These are phyloP conservation scores for Sporothrix sp. DNA, from an alignment of 2,329 filamentous ascomycete genomes.

Conservation along the genomic window DNA sequence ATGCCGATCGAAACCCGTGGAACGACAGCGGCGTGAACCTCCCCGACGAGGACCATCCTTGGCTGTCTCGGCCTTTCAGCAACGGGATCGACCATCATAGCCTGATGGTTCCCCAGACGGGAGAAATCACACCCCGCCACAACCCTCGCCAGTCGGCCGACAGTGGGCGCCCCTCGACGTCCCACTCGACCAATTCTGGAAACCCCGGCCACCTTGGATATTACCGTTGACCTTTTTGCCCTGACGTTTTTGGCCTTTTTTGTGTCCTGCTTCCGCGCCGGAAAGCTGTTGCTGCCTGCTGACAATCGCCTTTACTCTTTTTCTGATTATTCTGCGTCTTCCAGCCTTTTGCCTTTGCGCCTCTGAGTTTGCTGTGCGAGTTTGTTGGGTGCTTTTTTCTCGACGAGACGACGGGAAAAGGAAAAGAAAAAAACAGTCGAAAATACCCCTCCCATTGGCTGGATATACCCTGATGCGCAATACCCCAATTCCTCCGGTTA, in stretches of 20 bases:
- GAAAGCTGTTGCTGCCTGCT: too few species aligned
- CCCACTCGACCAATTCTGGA: conserved; percentile 91
- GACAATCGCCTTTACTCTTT: not conserved
- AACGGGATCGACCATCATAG: conserved; percentile 56
- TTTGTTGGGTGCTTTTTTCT: conserved; percentile 13
- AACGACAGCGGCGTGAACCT: conserved; percentile 96
- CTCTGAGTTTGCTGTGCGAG: conserved; percentile 26
- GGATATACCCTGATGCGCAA: conserved; percentile 56
- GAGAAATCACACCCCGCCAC: conserved; percentile 77
- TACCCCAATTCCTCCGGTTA: conserved; percentile 24
- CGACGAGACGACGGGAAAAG: conserved; percentile 8
- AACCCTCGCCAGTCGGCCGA: conserved; percentile 76
- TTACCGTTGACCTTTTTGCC: conserved; percentile 59
- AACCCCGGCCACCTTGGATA: conserved; percentile 87
- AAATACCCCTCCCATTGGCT: conserved; percentile 47
- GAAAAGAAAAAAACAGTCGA: conserved; percentile 15
- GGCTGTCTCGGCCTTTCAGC: conserved; percentile 52
- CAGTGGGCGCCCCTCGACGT: conserved; percentile 85
- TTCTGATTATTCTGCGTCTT: not conserved
- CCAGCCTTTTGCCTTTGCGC: conserved; percentile 17
- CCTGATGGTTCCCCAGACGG: conserved; percentile 57
- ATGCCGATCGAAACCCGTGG: conserved; percentile 92
- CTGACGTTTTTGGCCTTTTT: not conserved
- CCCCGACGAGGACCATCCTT: conserved; percentile 71
- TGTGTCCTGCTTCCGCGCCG: too few species aligned